Percentiles rank a stretch among this genome's conserved stretches.
These are phyloP conservation scores for Solanum tarijense DNA, from an alignment of 257 asterid genomes.

Conservation along the genomic window DNA sequence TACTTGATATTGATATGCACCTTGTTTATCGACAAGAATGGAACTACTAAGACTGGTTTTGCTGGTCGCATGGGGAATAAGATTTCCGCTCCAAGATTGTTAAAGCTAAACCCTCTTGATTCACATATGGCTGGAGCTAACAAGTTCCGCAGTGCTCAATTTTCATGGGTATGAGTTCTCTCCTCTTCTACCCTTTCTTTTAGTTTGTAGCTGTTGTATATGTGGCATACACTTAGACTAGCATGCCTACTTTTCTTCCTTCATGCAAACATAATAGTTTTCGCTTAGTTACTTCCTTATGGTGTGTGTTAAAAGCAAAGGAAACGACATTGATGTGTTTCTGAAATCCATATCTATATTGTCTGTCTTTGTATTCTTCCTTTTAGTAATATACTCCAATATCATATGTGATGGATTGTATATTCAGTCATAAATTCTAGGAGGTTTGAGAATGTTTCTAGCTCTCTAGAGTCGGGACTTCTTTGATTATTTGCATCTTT, in stretches of 20 bases:
- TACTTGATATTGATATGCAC: constrained; percentile 79
- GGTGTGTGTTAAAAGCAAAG: background rate
- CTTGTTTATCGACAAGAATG: constrained; percentile 75
- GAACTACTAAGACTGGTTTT: constrained; percentile 72
- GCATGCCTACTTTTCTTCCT: background rate
- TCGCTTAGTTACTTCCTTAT: background rate
- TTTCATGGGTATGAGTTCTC: constrained; percentile 82
- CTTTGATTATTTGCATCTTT: background rate
- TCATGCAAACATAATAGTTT: background rate
- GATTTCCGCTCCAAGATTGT: constrained; percentile 78
- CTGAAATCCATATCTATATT: background rate
- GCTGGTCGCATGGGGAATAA: constrained; percentile 88
- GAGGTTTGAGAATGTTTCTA: background rate
- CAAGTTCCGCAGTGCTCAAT: constrained; percentile 85
- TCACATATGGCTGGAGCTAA: constrained; percentile 78
- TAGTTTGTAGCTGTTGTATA: background rate
- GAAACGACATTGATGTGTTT: background rate
- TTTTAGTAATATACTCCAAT: background rate
- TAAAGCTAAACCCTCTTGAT: constrained; percentile 77
- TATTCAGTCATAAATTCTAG: background rate
- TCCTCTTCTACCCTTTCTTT: constrained; percentile 3
- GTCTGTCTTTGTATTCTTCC: background rate
- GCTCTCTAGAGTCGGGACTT: background rate
- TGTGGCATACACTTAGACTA: background rate
- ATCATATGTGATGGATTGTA: background rate